These are phyloP conservation scores for Prunus campanulata DNA, from an alignment of 306 rosid species.

Conservation along the genomic window DNA sequence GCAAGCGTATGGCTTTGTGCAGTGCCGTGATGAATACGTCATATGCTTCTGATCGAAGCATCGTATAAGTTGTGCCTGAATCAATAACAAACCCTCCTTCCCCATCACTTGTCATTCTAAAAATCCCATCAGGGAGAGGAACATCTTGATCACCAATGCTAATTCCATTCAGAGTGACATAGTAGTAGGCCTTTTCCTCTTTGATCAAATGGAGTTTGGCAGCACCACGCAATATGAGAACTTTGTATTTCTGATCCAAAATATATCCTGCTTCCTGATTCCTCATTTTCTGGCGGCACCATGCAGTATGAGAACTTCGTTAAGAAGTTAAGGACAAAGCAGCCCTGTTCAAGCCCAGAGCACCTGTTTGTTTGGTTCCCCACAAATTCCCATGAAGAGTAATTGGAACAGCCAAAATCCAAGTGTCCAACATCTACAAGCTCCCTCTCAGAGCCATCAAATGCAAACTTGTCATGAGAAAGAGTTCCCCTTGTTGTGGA, in stretches of 20 bases:
- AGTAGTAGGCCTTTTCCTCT: not conserved
- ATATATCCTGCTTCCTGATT: slow-evolving; percentile 9
- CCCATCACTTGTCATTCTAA: not conserved
- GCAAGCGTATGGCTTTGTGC: not conserved
- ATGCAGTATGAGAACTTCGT: slow-evolving; percentile 29
- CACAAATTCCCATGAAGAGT: not conserved
- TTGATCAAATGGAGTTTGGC: slow-evolving; percentile 19
- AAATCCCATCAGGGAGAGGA: slow-evolving; percentile 3
- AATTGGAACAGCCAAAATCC: slow-evolving; percentile 21
- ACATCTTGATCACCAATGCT: slow-evolving; percentile 7
- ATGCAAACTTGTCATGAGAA: slow-evolving; percentile 19
- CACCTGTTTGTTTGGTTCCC: not conserved
- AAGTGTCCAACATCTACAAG: slow-evolving; percentile 19
- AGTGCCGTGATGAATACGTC: slow-evolving; percentile 4
- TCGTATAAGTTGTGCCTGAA: slow-evolving; percentile 19
- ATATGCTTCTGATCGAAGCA: slow-evolving; percentile 16
- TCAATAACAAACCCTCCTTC: slow-evolving; percentile 19
- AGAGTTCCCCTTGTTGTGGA: slow-evolving; percentile 13
- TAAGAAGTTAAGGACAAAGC: slow-evolving; percentile 14
- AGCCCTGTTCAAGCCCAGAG: slow-evolving; percentile 16
- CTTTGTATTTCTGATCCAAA: slow-evolving; percentile 8
- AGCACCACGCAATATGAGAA: not conserved
- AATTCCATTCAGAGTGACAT: slow-evolving; percentile 14
- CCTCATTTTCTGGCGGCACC: slow-evolving; percentile 6
- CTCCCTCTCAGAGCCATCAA: slow-evolving; percentile 4